Base-by-base conservation (phyloP, 2,329 filamentous ascomycete species). In the Trichophyton verrucosum region DNA sequence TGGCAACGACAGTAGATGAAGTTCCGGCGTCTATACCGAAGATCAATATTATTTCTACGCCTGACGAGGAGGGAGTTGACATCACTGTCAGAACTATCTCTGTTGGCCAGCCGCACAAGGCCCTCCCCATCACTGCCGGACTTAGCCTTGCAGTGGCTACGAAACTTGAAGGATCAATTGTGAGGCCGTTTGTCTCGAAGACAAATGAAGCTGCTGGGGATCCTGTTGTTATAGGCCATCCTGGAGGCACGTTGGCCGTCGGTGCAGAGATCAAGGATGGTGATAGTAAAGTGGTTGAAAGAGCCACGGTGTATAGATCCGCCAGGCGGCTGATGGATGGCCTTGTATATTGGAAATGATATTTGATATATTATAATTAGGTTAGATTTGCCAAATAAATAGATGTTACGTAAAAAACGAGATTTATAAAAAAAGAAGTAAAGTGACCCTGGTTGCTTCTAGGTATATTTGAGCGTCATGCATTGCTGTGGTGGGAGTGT, bases 11-110 rank as follows among this genome's bases (percentile, higher is more conserved):
- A 0, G 71, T 74, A 11, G 72, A 73, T 0, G 72, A 72, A 1
- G 79, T 80, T 5, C 78, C 80, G 0, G 77, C 80, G 0, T 82
- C 82, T 1, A 80, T 87, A 1, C 85, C 86, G 0, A 86, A 88
- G 68, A 82, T 88, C 42, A 81, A 79, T 13, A 72, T 86, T 15
- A 76, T 85, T 0, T 79, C 79, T 2, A 65, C 66, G 38, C 71
- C 74, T 11, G 60, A 66, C 17, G n/a, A 57, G n/a, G 13, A 46
- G 42, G 60, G 61, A 7, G 63, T 74, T 1, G 74, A 78, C 65
- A 64, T 77, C 3, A 68, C 78, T 1, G 76, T 75, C n/a, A 72
- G 77, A n/a, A 77, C 78, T 17, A 71, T 83, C 59, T 82, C 80
- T 1, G 81, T 82, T 60, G 80, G 78, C 1, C 80, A 83, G 63